These are phyloP conservation scores for Kodamaea nitidulidarum DNA, from an alignment of 805 yeast genomes.

Conservation along the genomic window DNA sequence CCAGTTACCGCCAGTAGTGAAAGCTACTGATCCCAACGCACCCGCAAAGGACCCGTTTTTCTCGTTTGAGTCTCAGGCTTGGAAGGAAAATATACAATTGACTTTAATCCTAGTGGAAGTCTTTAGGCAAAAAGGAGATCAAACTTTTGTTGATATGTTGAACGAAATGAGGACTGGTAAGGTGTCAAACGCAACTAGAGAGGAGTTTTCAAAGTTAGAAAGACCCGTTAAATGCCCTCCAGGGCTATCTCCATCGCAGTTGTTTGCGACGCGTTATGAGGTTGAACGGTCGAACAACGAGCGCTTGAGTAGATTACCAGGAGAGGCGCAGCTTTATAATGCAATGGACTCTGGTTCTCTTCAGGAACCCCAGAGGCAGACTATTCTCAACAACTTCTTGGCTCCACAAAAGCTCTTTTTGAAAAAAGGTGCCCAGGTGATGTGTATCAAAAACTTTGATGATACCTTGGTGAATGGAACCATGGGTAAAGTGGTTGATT, in stretches of 20 bases:
- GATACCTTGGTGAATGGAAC: conserved; percentile 74
- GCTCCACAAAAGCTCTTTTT: conserved; percentile 56
- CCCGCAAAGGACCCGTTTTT: conserved; percentile 31
- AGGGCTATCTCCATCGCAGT: conserved; percentile 68
- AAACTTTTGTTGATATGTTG: conserved; percentile 65
- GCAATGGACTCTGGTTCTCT: conserved; percentile 55
- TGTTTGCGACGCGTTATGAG: conserved; percentile 69
- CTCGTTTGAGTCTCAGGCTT: conserved; percentile 62
- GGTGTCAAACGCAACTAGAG: conserved; percentile 44
- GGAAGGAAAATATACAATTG: conserved; percentile 55
- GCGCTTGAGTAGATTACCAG: conserved; percentile 45
- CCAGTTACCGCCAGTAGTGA: conserved; percentile 72
- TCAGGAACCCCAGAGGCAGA: conserved; percentile 41
- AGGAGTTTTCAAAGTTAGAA: conserved; percentile 48
- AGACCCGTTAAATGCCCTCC: conserved; percentile 49
- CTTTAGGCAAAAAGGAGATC: conserved; percentile 75
- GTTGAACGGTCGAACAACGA: conserved; percentile 62
- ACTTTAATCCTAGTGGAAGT: conserved; percentile 62
- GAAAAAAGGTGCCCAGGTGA: conserved; percentile 75
- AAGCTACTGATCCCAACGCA: conserved; percentile 26
- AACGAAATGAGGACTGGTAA: conserved; percentile 68
- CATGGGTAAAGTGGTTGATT: conserved; percentile 63
- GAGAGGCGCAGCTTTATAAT: conserved; percentile 38
- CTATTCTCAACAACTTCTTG: conserved; percentile 51
- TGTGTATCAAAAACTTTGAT: conserved; percentile 76